These are phyloP conservation scores for Cucumis melo DNA, from an alignment of 306 rosid genomes.

Conservation along the genomic window DNA sequence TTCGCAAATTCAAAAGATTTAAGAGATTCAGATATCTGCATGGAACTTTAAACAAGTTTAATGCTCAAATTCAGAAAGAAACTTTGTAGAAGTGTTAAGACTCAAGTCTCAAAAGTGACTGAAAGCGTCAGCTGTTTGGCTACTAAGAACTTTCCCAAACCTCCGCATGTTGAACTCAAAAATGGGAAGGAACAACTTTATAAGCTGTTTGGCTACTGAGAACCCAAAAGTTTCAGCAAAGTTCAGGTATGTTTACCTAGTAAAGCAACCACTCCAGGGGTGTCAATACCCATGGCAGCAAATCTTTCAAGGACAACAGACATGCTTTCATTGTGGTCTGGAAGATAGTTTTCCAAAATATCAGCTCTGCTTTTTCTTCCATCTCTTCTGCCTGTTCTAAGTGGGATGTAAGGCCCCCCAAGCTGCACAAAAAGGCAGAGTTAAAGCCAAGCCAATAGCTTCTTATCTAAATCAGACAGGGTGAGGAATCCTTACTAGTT, in stretches of 20 bases:
- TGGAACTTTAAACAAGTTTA: background rate
- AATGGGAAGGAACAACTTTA: no score
- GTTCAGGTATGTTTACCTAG: conserved; percentile 36
- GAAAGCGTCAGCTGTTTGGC: background rate
- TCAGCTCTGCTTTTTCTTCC: conserved; percentile 93
- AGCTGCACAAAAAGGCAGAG: conserved; percentile 33
- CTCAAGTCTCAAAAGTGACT: background rate
- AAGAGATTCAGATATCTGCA: background rate
- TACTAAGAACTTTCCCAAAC: background rate
- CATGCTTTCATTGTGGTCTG: conserved; percentile 96
- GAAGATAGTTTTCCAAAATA: conserved; percentile 63
- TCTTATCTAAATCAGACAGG: background rate
- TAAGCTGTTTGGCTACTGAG: background rate
- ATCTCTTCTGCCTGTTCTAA: conserved; percentile 95
- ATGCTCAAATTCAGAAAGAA: background rate
- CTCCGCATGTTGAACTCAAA: no score
- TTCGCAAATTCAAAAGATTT: background rate
- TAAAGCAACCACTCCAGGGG: conserved; percentile 83
- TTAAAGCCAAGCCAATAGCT: background rate
- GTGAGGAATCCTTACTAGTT: background rate
- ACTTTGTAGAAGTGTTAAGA: background rate
- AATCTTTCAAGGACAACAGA: conserved; percentile 77
- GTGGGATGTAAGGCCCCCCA: conserved; percentile 76
- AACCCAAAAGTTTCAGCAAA: background rate
- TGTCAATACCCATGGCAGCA: conserved; percentile 67